Conservation (phyloP, 805 yeast genomes). For the Torulaspora microellipsoides region DNA sequence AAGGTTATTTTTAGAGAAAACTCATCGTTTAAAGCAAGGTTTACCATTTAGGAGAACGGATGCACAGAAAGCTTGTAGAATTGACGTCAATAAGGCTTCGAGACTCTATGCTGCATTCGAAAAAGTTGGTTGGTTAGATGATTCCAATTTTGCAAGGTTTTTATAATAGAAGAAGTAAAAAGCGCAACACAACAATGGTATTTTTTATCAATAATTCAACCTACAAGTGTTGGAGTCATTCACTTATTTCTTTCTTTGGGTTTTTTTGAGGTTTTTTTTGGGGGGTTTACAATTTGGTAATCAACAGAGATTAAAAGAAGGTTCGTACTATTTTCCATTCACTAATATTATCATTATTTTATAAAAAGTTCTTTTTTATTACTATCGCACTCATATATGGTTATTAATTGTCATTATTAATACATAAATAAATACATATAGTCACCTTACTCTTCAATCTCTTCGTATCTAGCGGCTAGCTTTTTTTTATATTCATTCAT, state of each 20-base stretch:
- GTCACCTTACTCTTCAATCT: slow-evolving; percentile 6
- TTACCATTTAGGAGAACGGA: slow-evolving; percentile 92
- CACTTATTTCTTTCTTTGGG: neutral
- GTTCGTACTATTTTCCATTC: no score
- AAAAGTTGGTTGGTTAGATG: slow-evolving; percentile 87
- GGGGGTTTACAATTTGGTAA: slow-evolving; percentile 1
- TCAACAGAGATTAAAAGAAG: neutral
- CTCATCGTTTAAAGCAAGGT: slow-evolving; percentile 61
- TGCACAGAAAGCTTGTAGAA: slow-evolving; percentile 95
- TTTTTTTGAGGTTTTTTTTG: slow-evolving; percentile 2
- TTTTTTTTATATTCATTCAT: slow-evolving; percentile 35
- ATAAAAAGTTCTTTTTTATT: no score
- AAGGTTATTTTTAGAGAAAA: slow-evolving; percentile 85
- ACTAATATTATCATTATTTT: no score
- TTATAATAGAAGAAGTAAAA: slow-evolving; percentile 22
- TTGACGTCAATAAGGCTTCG: slow-evolving; percentile 94
- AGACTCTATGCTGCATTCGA: slow-evolving; percentile 87
- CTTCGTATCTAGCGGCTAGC: slow-evolving; percentile 22
- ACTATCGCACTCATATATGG: neutral
- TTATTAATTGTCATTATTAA: slow-evolving; percentile 1
- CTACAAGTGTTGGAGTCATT: neutral
- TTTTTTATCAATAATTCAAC: no score
- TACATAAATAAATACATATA: slow-evolving; percentile 3
- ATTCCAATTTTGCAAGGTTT: slow-evolving; percentile 55
- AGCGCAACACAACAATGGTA: neutral